Conservation (phyloP, 1,284 basidiomycete genomes). For the Veloboletus limbatus region DNA sequence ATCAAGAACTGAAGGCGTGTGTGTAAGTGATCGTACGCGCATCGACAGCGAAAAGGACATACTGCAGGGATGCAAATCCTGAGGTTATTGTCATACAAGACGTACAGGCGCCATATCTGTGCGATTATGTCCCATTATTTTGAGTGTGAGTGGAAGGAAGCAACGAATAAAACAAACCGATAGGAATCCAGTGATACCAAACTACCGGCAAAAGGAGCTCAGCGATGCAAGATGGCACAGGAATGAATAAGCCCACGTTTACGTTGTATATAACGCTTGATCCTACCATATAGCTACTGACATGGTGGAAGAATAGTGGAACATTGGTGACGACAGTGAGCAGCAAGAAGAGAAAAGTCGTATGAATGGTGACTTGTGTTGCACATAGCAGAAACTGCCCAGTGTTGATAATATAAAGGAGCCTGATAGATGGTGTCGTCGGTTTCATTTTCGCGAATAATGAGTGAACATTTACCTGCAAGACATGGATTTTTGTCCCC, state of each 20-base stretch:
- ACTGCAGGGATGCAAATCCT: conserved; percentile 21
- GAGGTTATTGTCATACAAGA: conserved; percentile 14
- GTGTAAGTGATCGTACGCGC: neutral
- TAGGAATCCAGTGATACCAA: conserved; percentile 12
- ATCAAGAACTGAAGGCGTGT: conserved; percentile 4
- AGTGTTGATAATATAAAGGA: conserved; percentile 13
- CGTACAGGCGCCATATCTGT: conserved; percentile 26
- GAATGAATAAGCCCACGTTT: conserved; percentile 9
- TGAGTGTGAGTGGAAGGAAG: neutral
- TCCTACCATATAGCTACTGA: conserved; percentile 1
- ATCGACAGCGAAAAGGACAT: neutral
- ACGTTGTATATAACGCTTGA: conserved; percentile 8
- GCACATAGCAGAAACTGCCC: conserved; percentile 20
- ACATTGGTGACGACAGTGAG: conserved; percentile 3
- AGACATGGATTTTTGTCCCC: conserved; percentile 7
- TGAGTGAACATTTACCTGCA: no score
- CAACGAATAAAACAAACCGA: conserved; percentile 13
- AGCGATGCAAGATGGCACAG: neutral
- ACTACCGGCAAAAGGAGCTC: conserved; percentile 11
- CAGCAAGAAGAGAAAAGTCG: conserved; percentile 3
- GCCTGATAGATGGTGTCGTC: neutral
- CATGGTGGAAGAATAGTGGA: neutral
- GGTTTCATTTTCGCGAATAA: neutral
- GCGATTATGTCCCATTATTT: no score
- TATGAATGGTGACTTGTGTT: conserved; percentile 8